Percentiles rank a stretch among this genome's conserved stretches.
These are phyloP conservation scores for Botrytis medusae DNA, from an alignment of 2,329 filamentous ascomycete species.

Conservation along the genomic window DNA sequence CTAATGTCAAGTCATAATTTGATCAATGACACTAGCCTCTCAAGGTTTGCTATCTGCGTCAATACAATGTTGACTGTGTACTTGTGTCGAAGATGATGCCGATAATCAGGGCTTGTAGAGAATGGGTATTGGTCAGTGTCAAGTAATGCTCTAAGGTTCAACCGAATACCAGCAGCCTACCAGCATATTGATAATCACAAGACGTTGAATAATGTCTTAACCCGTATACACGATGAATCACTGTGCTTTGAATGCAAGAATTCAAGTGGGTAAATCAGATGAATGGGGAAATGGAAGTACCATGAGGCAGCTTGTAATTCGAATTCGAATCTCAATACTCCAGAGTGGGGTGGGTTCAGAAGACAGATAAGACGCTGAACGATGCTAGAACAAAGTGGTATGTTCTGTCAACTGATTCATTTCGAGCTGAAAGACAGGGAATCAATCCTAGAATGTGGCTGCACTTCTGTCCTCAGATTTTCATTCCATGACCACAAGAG, in stretches of 20 bases:
- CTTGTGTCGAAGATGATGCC: not conserved
- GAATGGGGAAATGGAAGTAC: not conserved
- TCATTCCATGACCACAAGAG: not conserved
- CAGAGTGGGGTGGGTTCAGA: not conserved
- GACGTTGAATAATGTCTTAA: not conserved
- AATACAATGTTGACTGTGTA: not conserved
- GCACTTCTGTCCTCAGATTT: not conserved
- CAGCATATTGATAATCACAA: not conserved
- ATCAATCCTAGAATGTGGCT: not conserved
- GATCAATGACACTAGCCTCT: not conserved
- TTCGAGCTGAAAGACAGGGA: not conserved
- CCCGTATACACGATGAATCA: not conserved
- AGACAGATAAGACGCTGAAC: not conserved
- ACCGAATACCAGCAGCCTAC: not conserved
- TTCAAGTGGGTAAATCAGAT: not conserved
- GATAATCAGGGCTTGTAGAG: fast-evolving
- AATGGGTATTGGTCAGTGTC: not conserved
- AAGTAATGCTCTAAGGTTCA: not conserved
- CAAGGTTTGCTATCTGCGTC: not conserved
- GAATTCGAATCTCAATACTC: not conserved
- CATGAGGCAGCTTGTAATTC: not conserved
- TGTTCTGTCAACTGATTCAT: not conserved
- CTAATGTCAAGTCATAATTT: not conserved
- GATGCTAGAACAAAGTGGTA: not conserved
- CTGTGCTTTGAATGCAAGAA: no score